phyloP scores from a whole-genome alignment of 768 basidiomycete genomes.

The Lactifluus piperatus region DNA sequence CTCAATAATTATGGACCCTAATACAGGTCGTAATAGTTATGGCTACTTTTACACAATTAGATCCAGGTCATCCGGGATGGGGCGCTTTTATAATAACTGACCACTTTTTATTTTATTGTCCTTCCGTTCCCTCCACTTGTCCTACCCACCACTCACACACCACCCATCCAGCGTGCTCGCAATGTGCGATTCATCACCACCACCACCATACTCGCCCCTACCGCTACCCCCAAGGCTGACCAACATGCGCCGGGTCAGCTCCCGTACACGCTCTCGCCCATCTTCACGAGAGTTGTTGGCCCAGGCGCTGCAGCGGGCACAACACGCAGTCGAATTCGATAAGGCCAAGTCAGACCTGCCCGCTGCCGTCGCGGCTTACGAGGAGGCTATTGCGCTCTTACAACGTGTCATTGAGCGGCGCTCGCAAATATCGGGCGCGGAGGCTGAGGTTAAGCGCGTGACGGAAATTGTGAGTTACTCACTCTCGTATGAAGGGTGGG shows the following conservation, averaged over 20 bases:
- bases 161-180: too few relatives aligned
- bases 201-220: not conserved
- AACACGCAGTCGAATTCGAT: conserved; percentile 7
- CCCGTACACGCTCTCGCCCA: not conserved
- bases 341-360: not conserved
- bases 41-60: too few relatives aligned
- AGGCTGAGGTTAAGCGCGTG: conserved; percentile 5
- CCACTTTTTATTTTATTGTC: too few relatives aligned
- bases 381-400: conserved; percentile 29
- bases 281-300: conserved; percentile 1
- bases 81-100: too few relatives aligned
- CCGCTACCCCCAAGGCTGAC: not conserved
- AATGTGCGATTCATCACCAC: not conserved
- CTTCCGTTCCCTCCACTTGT: too few relatives aligned
- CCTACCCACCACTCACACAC: too few relatives aligned
- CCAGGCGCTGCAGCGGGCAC: not conserved
- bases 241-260: not conserved
- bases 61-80: too few relatives aligned
- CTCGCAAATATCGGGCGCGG: not conserved
- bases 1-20: too few relatives aligned
- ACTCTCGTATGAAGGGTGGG: too few relatives aligned
- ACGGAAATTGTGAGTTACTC: conserved; percentile 4
- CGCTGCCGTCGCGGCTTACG: not conserved
- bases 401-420: conserved; percentile 29
- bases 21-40: too few relatives aligned